These are phyloP conservation scores for Dioscorea dumetorum DNA, from an alignment of 106 monocot species.

Conservation along the genomic window DNA sequence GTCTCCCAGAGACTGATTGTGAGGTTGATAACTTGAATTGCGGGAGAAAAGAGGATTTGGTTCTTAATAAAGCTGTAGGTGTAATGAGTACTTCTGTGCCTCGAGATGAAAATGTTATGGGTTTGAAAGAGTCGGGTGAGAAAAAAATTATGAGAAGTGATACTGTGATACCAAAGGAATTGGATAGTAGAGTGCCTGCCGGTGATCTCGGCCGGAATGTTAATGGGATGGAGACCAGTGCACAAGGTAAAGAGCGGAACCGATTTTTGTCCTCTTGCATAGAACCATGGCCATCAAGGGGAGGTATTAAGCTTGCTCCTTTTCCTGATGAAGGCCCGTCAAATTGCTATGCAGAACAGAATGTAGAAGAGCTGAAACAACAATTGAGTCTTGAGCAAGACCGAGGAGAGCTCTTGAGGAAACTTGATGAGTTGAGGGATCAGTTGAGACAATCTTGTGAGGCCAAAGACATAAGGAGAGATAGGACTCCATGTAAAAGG, in stretches of 20 bases:
- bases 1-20: conserved; percentile 8
- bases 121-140: conserved; percentile 2
- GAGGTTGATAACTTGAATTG: conserved; percentile 4
- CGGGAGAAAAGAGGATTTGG: too few species aligned
- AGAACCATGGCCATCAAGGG: neutral
- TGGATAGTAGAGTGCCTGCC: conserved; percentile 10
- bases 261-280: conserved; percentile 1
- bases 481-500: conserved; percentile 14
- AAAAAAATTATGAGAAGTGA: conserved; percentile 13
- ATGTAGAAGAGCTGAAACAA: conserved; percentile 17
- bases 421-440: conserved; percentile 88
- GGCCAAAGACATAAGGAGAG: conserved; percentile 32
- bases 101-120: conserved; percentile 3
- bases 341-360: conserved; percentile 22
- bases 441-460: conserved; percentile 70
- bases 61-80: too few species aligned
- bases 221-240: conserved; percentile 17
- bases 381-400: conserved; percentile 55
- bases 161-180: conserved; percentile 5
- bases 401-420: conserved; percentile 56
- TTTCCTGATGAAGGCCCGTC: conserved; percentile 52
- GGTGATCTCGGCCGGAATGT: neutral
- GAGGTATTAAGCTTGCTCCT: conserved; percentile 16
- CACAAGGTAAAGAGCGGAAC: conserved; percentile 10
- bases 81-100: too few species aligned